Percentiles rank a stretch among this genome's conserved stretches.
These are phyloP conservation scores for Leishmania lainsoni DNA, from an alignment of 208 protist species.

Conservation along the genomic window DNA sequence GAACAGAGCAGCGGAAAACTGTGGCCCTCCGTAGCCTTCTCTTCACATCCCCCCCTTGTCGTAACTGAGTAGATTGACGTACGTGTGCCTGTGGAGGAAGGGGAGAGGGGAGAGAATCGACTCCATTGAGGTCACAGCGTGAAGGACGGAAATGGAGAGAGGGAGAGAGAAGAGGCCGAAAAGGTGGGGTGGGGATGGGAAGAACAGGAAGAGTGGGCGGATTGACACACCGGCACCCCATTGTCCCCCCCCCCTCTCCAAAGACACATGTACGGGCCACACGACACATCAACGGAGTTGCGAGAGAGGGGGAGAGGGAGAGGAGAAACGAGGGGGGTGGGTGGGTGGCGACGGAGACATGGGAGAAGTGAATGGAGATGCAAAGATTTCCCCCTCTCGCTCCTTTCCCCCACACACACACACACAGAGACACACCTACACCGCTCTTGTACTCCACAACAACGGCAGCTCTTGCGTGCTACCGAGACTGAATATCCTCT, in stretches of 20 bases:
- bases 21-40: background rate
- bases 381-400: background rate
- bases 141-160: background rate
- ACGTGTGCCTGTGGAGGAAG: background rate
- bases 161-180: background rate
- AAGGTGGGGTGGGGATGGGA: background rate
- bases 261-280: background rate
- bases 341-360: background rate
- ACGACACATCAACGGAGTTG: background rate
- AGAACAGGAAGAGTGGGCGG: too few species aligned
- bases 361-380: background rate
- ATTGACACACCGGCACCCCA: background rate
- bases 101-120: background rate
- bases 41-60: background rate
- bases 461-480: background rate
- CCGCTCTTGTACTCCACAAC: background rate
- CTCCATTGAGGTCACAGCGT: background rate
- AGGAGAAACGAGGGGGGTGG: background rate
- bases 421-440: background rate
- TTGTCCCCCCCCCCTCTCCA: too few species aligned
- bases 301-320: background rate
- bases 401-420: background rate
- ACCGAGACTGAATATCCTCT: background rate
- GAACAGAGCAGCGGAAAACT: background rate
- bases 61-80: background rate